phyloP scores from a whole-genome alignment of 2,329 filamentous ascomycete genomes.

The Cercospora janseana region DNA sequence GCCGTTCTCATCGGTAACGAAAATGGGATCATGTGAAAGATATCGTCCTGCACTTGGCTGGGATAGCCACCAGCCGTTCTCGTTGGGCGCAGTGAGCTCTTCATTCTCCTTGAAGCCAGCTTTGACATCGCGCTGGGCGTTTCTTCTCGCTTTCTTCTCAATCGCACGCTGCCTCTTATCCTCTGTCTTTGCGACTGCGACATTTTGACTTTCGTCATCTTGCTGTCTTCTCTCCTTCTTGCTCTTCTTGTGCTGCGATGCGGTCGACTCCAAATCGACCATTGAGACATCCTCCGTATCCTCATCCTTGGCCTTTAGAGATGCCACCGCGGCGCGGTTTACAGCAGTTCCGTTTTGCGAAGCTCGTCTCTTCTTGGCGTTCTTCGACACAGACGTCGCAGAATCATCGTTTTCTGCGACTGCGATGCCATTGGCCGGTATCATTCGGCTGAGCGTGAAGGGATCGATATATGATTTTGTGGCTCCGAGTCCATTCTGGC shows the following conservation, averaged over 20 bases:
- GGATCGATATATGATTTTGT: too few relatives aligned
- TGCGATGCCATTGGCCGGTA: background rate
- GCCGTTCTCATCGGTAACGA: constrained; percentile 49
- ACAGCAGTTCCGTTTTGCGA: background rate
- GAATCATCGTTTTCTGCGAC: background rate
- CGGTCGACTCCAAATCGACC: constrained; percentile 3
- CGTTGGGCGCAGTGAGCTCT: constrained; percentile 18
- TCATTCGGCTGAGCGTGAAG: too few relatives aligned
- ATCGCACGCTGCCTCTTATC: constrained; percentile 23
- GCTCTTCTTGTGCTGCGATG: constrained; percentile 1
- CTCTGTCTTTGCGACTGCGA: constrained; percentile 11
- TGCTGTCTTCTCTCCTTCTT: constrained; percentile 7
- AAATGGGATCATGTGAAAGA: constrained; percentile 55
- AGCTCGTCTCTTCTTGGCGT: constrained; percentile 15
- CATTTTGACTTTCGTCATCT: constrained; percentile 2
- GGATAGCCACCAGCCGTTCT: constrained; percentile 48
- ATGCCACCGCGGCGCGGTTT: background rate
- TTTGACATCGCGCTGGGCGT: constrained; percentile 18
- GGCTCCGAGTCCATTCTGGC: constrained; percentile 3
- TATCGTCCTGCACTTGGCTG: constrained; percentile 56
- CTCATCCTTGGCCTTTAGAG: background rate
- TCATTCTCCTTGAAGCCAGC: constrained; percentile 19
- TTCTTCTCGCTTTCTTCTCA: constrained; percentile 28
- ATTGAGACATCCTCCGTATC: constrained; percentile 7
- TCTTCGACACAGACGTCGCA: constrained; percentile 13